phyloP scores from a whole-genome alignment of 495 filamentous ascomycete species.

The Pseudoneurospora amorphoporcata region DNA sequence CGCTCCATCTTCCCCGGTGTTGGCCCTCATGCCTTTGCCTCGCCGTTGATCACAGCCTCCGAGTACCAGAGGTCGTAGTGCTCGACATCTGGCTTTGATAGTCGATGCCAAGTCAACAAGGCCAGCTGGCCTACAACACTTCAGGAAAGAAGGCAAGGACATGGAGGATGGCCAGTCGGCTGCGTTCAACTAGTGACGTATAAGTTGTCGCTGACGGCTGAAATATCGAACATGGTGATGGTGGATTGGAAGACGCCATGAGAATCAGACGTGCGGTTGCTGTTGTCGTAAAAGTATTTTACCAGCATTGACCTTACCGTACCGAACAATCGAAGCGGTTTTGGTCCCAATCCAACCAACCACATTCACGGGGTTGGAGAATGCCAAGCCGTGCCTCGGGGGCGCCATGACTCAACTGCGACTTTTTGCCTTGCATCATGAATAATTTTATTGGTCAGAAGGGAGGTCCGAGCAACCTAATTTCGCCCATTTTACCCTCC shows the following conservation, averaged over 20 bases:
- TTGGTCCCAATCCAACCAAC: not conserved
- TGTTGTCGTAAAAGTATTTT: not conserved
- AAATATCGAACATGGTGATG: not conserved
- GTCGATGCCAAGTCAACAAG: not conserved
- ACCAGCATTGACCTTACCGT: not conserved
- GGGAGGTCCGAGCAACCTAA: not conserved
- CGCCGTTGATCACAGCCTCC: not conserved
- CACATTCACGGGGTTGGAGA: not conserved
- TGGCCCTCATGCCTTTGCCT: not conserved
- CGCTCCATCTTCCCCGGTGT: not conserved
- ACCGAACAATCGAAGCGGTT: not conserved
- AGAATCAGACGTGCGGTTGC: not conserved
- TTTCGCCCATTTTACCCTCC: not conserved
- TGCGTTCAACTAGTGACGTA: not conserved
- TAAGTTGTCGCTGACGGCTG: not conserved
- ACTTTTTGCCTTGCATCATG: not conserved
- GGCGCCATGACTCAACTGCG: not conserved
- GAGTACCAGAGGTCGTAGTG: not conserved
- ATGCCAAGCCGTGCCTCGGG: not conserved
- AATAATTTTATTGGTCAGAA: not conserved
- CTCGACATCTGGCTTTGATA: not conserved
- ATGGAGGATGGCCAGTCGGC: not conserved
- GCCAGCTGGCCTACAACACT: not conserved
- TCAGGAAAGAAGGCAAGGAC: not conserved
- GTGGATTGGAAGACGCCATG: not conserved